Base-by-base conservation (phyloP, 768 basidiomycete genomes). In the Amanita phalloides region DNA sequence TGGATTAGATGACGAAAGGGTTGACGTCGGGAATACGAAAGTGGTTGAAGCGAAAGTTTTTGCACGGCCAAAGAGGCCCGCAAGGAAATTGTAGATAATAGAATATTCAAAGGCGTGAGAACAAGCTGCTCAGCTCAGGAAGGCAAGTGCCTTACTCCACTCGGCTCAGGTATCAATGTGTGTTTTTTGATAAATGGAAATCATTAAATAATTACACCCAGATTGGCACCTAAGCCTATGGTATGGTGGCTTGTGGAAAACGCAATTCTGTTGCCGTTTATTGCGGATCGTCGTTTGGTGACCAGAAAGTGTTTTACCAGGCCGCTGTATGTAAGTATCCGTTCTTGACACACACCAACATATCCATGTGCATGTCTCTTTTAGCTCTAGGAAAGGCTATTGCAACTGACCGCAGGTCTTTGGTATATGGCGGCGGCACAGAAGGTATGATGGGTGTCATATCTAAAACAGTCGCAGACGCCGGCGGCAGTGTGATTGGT, bases 381-480 rank as follows among this genome's bases (percentile, higher is more conserved):
- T 39, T 58, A 87, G 88, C 90, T 20, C 60, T 96, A 10, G 93
- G 89, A 36, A 65, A 69, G 42, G 88, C 91, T 0, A 67, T 95
- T 25, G 89, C 81, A 2, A 64, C 65, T 6, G 66, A 74, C 13
- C 69, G 75, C 0, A 71, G 83, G 2, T 77, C 81, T 3, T 72
- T 96, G 11, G 76, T 97, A 2, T 97, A 96, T 62, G 93, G 93
- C 2, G 93, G 93, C 6, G 93, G 91, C 0, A 72, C 74, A 17
- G 72, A 73, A 39, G 93, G 93, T 1, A 73, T 95, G 55, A 96
- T 96, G 93, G 93, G 93, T 55, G 64, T 77, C 43, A 81, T 93
- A 7, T 86, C 89, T 0, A 68, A 71, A 10, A 68, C 85, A 0
- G 84, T 77, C 0, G 68, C 87, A 6, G 72, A 82, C 53, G 68